Conservation (phyloP, 345 rosid species). For the Populus simonii region DNA sequence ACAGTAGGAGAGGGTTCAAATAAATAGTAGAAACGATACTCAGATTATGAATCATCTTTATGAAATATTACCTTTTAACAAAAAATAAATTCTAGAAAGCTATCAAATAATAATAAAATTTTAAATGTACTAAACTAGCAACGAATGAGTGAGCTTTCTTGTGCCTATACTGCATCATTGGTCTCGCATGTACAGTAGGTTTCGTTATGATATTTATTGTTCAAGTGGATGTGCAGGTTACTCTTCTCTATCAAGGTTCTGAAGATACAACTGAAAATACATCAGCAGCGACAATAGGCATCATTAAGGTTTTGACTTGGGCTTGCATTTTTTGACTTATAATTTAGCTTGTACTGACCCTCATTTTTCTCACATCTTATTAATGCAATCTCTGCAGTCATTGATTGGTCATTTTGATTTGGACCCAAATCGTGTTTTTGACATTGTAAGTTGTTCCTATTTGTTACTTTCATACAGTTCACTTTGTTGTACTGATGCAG, state of each 20-base stretch:
- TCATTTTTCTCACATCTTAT: conserved; percentile 19
- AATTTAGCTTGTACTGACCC: conserved; percentile 4
- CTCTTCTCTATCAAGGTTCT: conserved; percentile 82
- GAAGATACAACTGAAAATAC: conserved; percentile 59
- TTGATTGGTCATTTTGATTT: conserved; percentile 97
- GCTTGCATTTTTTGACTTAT: conserved; percentile 2
- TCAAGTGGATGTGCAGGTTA: conserved; percentile 47
- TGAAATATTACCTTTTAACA: background rate
- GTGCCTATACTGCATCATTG: background rate
- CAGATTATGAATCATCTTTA: too few relatives aligned
- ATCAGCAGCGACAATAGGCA: conserved; percentile 79
- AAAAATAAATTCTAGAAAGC: too few relatives aligned
- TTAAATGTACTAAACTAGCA: background rate
- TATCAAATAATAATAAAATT: too few relatives aligned
- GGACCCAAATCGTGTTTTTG: conserved; percentile 99
- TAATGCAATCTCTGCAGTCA: conserved; percentile 59
- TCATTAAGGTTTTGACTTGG: conserved; percentile 68
- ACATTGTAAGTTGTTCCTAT: conserved; percentile 66
- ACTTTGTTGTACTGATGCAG: conserved; percentile 15
- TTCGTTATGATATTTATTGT: background rate
- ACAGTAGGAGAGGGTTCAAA: too few relatives aligned
- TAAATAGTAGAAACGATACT: too few relatives aligned
- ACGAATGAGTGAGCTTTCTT: background rate
- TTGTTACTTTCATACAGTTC: conserved; percentile 9
- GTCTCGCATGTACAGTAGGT: background rate